Base-by-base conservation (phyloP, 257 asterid genomes). In the Penstemon davidsonii region DNA sequence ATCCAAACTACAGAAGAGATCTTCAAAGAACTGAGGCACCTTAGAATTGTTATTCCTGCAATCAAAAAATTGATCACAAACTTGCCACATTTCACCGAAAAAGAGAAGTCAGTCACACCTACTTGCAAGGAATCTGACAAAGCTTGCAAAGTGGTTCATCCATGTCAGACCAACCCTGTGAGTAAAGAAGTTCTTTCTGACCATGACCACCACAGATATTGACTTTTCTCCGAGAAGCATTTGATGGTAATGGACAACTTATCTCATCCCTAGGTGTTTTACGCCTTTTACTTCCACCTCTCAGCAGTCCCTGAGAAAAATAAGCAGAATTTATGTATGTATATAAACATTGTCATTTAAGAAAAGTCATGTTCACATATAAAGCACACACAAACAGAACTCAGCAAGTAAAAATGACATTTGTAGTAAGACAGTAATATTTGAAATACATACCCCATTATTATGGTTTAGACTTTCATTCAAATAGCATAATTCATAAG, bases 81-180 rank as follows among this genome's bases (percentile, higher is more conserved):
- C 40, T 12, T 47, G 7, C 36, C 41, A 36, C 59, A 33, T 63
- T 63, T 72, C 19, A 43, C 55, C 6, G 33, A 41, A 55, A 55
- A 53, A 46, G 3, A 42, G 58, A 43, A 71, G 59, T 37, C 15
- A 55, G 50, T 52, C 40, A 51, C 69, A 73, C 96, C 70, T 78
- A 90, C 99, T 60, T 85, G 96, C 97, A 93, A 75, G 89, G 91
- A 75, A 62, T 76, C 81, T 88, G 99, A 63, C 99, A 93, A 38
- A 90, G 87, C 80, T 93, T 93, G 90, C 99, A 93, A 74, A 93
- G 97, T 62, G 99, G 99, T 84, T 88, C 96, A 52, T 88, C 85
- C 78, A 70, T 62, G 60, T 86, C 71, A 52, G 97, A 88, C 95
- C 96, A 90, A 66, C 96, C 99, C 78, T 93, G 99, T 12, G 77